Evolutionary conservation across 2,329 filamentous ascomycete genomes (phyloP), one percentile per base, ranked within the genome.

Genomic region (Xylaria sp.): DNA sequence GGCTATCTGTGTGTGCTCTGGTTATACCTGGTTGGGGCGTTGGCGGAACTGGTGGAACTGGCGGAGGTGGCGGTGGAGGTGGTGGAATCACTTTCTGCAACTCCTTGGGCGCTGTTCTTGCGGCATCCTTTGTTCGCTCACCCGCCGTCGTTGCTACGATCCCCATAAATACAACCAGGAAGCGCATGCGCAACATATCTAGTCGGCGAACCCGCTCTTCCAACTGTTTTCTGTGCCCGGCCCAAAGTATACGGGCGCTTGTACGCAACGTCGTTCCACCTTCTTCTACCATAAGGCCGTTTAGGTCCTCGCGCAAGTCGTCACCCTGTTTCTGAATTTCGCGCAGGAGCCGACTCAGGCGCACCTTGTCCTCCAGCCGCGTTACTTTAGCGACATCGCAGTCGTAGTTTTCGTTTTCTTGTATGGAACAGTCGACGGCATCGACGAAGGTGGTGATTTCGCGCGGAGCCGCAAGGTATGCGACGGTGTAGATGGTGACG

Each of bases 381-480:
- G 82, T 83, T 45, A 90, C 83, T 67, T 84, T 85, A 63, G 83
- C 80, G 56, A 90, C 82, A 73, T 90, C 87, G 72, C 83, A 81
- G 76, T 90, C 86, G 76, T 90, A 90, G 74, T 83, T 86, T 78
- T 90, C 88, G 74, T 90, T 90, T 76, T 90, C 89, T 72, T 85
- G 81, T 57, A 89, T 82, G 45, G 87, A 92, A 73, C 84, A 87
- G 76, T 90, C 87, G 73, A 88, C 83, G 18, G 85, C 83, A 74
- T 90, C 87, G 74, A 89, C 78, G 73, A 90, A 88, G 65, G 83
- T 83, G 66, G 79, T 79, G 63, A 90, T 82, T 77, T 90, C 88
- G 70, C 80, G 81, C 32, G 88, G 88, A 32, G 89, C 89, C 41
- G 82, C 83, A 50, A 84, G 75, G 78, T 89, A 90, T 20, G 87